These are phyloP conservation scores for Martensiomyces pterosporus DNA, from an alignment of 192 early-diverging fungal genomes.

Conservation along the genomic window DNA sequence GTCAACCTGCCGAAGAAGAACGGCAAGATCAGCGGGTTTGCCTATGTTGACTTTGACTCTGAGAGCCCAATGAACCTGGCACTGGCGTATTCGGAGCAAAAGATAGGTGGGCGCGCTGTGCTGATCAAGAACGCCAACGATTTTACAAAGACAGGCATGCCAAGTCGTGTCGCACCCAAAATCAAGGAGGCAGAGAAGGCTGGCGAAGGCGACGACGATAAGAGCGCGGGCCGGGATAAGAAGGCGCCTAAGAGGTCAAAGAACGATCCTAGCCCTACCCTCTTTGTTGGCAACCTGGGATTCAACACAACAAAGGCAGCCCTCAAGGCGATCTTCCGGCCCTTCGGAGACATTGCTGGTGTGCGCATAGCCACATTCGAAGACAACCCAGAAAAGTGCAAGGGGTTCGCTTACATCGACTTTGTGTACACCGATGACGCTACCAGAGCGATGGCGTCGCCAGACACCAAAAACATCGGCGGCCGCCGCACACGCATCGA, in stretches of 20 bases:
- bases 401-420: conserved; percentile 73
- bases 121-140: conserved; percentile 67
- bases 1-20: conserved; percentile 40
- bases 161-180: conserved; percentile 11
- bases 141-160: conserved; percentile 57
- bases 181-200: conserved; percentile 12
- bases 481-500: conserved; percentile 60
- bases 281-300: conserved; percentile 67
- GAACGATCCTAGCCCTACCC: conserved; percentile 57
- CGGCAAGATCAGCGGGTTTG: conserved; percentile 56
- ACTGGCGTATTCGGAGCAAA: conserved; percentile 60
- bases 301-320: conserved; percentile 54
- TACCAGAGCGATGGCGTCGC: conserved; percentile 57
- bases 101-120: conserved; percentile 56
- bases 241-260: conserved; percentile 50
- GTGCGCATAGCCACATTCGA: conserved; percentile 70
- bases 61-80: conserved; percentile 52
- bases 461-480: conserved; percentile 53
- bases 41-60: conserved; percentile 65
- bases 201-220: background rate
- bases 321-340: conserved; percentile 56
- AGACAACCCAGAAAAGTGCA: conserved; percentile 68
- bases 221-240: conserved; percentile 27
- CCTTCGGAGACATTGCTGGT: conserved; percentile 61
- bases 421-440: conserved; percentile 60